phyloP scores from a whole-genome alignment of 2,329 filamentous ascomycete species.

The Microsporum audouinii region DNA sequence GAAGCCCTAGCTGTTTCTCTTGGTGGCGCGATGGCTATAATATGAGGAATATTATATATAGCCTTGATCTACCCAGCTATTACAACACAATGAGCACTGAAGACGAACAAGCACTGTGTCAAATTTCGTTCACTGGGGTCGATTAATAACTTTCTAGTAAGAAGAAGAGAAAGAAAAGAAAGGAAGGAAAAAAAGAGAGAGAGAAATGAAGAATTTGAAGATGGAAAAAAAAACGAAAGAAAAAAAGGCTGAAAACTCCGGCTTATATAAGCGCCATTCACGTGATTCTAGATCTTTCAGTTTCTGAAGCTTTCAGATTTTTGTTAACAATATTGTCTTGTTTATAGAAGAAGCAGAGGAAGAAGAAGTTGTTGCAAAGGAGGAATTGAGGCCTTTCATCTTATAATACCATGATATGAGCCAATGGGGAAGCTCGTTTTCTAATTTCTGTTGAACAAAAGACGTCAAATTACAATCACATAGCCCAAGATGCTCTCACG shows the following conservation, averaged over 20 bases:
- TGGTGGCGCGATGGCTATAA: slow-evolving; percentile 34
- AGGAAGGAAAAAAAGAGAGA: slow-evolving; percentile 11
- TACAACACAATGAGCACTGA: slow-evolving; percentile 47
- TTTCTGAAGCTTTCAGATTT: not conserved
- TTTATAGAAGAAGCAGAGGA: not conserved
- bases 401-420: not conserved
- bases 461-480: not conserved
- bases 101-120: slow-evolving; percentile 39
- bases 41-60: slow-evolving; percentile 13
- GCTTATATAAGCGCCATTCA: not conserved
- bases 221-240: not conserved
- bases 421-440: not conserved
- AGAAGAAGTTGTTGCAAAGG: not conserved
- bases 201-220: slow-evolving; percentile 9
- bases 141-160: slow-evolving; percentile 42
- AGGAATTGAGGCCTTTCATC: not conserved
- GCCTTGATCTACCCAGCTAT: slow-evolving; percentile 40
- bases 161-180: slow-evolving; percentile 28
- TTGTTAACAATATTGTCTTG: not conserved
- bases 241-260: not conserved
- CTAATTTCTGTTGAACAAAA: not conserved
- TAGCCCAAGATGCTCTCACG: slow-evolving; percentile 33
- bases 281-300: not conserved
- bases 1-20: slow-evolving; percentile 39
- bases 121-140: slow-evolving; percentile 46